Conservation (phyloP, 805 yeast genomes). For the Crinitomyces ghanaensis region DNA sequence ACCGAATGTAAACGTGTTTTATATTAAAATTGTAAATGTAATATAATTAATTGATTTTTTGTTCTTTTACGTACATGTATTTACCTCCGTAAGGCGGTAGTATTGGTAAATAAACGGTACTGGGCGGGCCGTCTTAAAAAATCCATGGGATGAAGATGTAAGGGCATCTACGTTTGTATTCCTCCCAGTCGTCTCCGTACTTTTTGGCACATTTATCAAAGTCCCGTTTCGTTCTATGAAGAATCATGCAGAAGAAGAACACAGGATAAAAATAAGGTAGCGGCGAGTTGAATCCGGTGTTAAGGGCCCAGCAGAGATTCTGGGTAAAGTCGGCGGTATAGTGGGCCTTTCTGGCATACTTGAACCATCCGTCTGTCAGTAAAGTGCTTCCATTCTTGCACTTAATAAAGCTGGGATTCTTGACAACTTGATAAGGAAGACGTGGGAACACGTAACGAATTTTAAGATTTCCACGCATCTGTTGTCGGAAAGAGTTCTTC, state of each 20-base stretch:
- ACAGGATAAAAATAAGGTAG: constrained; percentile 95
- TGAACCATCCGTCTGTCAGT: constrained; percentile 91
- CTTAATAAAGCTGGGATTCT: constrained; percentile 72
- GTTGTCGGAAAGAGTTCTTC: constrained; percentile 76
- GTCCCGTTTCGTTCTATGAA: constrained; percentile 87
- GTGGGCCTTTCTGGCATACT: constrained; percentile 84
- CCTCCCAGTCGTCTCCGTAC: constrained; percentile 92
- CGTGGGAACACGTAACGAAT: constrained; percentile 88
- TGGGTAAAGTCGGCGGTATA: constrained; percentile 92
- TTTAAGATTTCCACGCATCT: constrained; percentile 62
- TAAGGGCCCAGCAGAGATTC: constrained; percentile 81
- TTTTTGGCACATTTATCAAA: constrained; percentile 70
- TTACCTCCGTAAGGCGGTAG: too few relatives aligned
- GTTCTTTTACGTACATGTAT: constrained; percentile 1
- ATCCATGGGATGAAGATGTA: constrained; percentile 85
- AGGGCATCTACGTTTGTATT: constrained; percentile 78
- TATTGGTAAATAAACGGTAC: background rate
- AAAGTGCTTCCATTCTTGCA: constrained; percentile 78
- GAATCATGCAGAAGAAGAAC: constrained; percentile 76
- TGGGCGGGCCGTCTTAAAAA: constrained; percentile 30
- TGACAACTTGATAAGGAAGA: constrained; percentile 71
- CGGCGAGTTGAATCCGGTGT: constrained; percentile 78
- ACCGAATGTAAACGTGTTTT: too few relatives aligned
- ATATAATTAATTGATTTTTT: background rate
- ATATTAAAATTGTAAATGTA: constrained; percentile 1